These are phyloP conservation scores for Infundibulicybe gibba DNA, from an alignment of 768 basidiomycete species.

Conservation along the genomic window DNA sequence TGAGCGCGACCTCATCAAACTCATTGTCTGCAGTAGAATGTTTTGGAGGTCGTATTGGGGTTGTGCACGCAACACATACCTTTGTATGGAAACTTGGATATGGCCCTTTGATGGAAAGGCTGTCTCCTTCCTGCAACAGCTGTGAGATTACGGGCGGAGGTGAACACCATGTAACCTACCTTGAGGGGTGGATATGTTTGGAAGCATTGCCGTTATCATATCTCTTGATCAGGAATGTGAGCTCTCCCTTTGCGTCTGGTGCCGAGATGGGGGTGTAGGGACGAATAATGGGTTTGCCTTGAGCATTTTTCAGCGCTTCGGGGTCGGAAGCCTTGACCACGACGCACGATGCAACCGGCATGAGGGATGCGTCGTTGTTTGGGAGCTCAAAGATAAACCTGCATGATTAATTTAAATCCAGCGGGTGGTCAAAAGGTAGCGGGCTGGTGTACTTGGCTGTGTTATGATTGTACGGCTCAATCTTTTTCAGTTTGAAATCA, in stretches of 20 bases:
- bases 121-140: slow-evolving; percentile 59
- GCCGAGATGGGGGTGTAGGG: slow-evolving; percentile 93
- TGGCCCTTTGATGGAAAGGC: slow-evolving; percentile 84
- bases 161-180: slow-evolving; percentile 20
- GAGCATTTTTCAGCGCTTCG: slow-evolving; percentile 59
- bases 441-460: slow-evolving; percentile 56
- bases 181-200: slow-evolving; percentile 78
- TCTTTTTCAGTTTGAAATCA: slow-evolving; percentile 78
- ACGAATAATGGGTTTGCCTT: slow-evolving; percentile 85
- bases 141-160: neutral
- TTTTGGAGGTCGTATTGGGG: neutral
- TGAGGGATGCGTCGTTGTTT: slow-evolving; percentile 69
- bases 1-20: slow-evolving; percentile 81
- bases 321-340: slow-evolving; percentile 72
- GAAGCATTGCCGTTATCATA: slow-evolving; percentile 82
- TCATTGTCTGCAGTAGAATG: slow-evolving; percentile 55
- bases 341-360: slow-evolving; percentile 78
- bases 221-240: slow-evolving; percentile 82
- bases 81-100: slow-evolving; percentile 85
- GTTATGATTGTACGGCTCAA: slow-evolving; percentile 93
- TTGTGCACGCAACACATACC: slow-evolving; percentile 32
- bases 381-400: slow-evolving; percentile 84
- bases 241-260: slow-evolving; percentile 69
- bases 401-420: neutral
- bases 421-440: no score